Base-by-base conservation (phyloP, 2,329 filamentous ascomycete species). In the Pseudogymnoascus sp. region DNA sequence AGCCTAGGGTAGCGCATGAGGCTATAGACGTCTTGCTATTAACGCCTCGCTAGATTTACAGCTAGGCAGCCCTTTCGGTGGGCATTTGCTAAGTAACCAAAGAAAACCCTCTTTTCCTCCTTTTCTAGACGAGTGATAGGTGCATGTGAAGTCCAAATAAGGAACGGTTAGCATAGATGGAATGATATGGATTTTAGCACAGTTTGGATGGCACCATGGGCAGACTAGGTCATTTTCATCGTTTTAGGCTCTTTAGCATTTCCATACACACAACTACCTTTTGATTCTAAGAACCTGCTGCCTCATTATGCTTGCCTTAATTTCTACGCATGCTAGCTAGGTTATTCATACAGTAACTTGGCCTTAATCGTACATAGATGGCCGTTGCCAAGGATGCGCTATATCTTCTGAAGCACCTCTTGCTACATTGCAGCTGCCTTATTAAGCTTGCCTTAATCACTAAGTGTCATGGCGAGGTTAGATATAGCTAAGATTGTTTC, bases 401-500 rank as follows among this genome's bases (percentile, higher is more conserved):
- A 28, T 14, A 61, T 64, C 25, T 25, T 61, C 13, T 63, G 6
- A 10, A 61, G 23, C 13, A 63, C 62, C 14, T 63, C n/a, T 19
- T 41, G 39, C n/a, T 41, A n/a, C 14, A 19, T 19, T 19, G 16
- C n/a, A 41, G 39, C 39, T 41, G 16, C 39, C n/a, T 41, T n/a
- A 41, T 19, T 19, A 2, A 41, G 8, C 39, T 41, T 41, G 39
- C 39, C 39, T 41, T 41, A n/a, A 41, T 41, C n/a, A 10, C 39
- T 41, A 41, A 41, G 39, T 10, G n/a, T 41, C 6, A 19, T n/a
- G 14, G 39, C 39, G 6, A 28, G 25, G 25, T 28, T 28, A 54
- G 43, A 36, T 36, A 64, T 66, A 5, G 14, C 62, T 45, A 37
- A 54, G 11, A 66, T 45, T 34, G 63, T 64, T 11, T 63, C 63